Evolutionary conservation across 441 rosid genomes (phyloP), one percentile per base, ranked within the genome.

Genomic region (Macaranga tanarius): DNA sequence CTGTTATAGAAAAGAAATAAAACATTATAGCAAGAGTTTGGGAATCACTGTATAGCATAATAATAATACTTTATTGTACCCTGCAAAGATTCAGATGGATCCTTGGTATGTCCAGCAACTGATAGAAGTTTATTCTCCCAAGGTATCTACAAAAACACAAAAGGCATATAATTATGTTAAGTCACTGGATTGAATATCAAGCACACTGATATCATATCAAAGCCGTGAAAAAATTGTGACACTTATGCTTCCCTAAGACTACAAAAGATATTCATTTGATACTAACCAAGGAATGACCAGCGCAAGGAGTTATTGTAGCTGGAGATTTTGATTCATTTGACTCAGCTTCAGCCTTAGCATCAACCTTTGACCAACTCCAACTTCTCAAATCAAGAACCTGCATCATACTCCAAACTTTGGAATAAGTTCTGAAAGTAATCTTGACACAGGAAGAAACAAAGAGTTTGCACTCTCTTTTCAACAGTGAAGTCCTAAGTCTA

Each of bases 281-380:
- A 85, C 98, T 84, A 69, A 96, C 98, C 99, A 94, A 81, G 23
- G 98, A 89, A 86, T 92, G 99, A 79, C 99, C 99, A 72, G 99
- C 99, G 82, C 96, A 88, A 57, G 95, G 87, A 72, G 89, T 78
- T 64, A 85, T 65, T 45, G 76, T 66, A 50, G 84, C 73, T 22
- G 84, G 84, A 77, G 90, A 62, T 66, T 82, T 79, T 10, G 86
- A 78, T 74, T 92, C 97, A 48, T 75, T 76, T 34, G 91, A 76
- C 75, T 87, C 91, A 71, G 83, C 72, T 62, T 71, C 88, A 69
- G 62, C 76, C 81, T 88, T 90, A 67, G 86, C 86, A 82, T 90
- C 94, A 79, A 96, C 78, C 86, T 85, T 94, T 72, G 97, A 87
- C 99, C 99, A 96, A 70, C 88, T 83, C 96, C 99, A 94, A 71